Conservation (phyloP, 306 rosid genomes). For the Amphicarpaea edgeworthii region DNA sequence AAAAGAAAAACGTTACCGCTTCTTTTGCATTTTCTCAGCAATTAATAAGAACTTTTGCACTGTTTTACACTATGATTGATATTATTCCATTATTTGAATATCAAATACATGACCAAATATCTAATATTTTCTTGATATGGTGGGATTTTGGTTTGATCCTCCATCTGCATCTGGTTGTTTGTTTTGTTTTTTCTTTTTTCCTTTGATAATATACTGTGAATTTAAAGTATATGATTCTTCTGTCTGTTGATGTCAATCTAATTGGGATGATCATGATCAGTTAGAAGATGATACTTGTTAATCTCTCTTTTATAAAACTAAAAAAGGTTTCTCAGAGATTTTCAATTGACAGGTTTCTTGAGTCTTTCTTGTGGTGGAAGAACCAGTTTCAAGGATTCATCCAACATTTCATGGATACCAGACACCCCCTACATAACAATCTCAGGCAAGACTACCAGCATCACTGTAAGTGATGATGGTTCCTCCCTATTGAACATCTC, state of each 20-base stretch:
- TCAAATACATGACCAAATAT: slow-evolving; percentile 28
- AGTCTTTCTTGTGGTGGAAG: slow-evolving; percentile 93
- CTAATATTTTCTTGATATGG: too few species aligned
- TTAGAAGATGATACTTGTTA: too few species aligned
- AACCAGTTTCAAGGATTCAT: slow-evolving; percentile 64
- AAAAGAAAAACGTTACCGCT: neutral
- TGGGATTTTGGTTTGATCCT: too few species aligned
- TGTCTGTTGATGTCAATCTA: too few species aligned
- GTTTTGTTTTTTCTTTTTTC: too few species aligned
- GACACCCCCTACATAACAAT: slow-evolving; percentile 67
- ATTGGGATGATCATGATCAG: too few species aligned
- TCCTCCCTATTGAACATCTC: slow-evolving; percentile 52
- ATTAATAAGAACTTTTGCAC: neutral
- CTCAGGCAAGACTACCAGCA: slow-evolving; percentile 61
- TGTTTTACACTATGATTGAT: neutral
- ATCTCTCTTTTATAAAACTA: too few species aligned
- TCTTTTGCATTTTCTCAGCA: slow-evolving; percentile 1
- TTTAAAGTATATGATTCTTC: too few species aligned
- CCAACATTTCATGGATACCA: slow-evolving; percentile 74
- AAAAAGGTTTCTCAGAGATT: too few species aligned
- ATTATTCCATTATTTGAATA: slow-evolving; percentile 6
- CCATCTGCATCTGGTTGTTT: too few species aligned
- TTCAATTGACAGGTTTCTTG: slow-evolving; percentile 73
- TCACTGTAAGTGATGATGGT: slow-evolving; percentile 48
- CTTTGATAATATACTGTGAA: too few species aligned